Evolutionary conservation across 768 basidiomycete species (phyloP), one percentile per base, ranked within the genome.

Genomic region (Suillus clintonianus): DNA sequence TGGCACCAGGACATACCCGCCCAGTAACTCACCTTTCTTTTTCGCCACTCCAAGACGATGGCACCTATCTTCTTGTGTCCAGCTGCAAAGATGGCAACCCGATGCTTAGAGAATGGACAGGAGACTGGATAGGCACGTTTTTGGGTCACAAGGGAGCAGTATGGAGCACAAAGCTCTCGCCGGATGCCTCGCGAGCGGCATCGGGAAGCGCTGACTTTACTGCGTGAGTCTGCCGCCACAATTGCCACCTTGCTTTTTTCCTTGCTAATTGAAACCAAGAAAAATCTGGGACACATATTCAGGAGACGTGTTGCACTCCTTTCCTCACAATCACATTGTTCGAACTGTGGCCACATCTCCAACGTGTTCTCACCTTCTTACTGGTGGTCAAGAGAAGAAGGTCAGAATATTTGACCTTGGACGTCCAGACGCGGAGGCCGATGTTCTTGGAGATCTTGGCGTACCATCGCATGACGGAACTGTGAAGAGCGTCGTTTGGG

Each of bases 11-110:
- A 64, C 91, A 93, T 74, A 93, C 91, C 41, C 85, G 91, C 72
- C 91, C 91, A 64, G 93, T 99, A 70, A 94, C 93, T 37, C 94
- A 97, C 75, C 89, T 99, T 66, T 94, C 94, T 61, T 98, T 97
- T 81, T 96, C 95, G 27, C 80, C 87, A 15, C 84, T 92, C 67
- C 87, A 94, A 73, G 85, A 94, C 27, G 96, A 98, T 77, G 86
- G 87, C 66, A 87, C 89, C 50, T 99, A 90, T 78, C 81, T 98
- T 66, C 85, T 99, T 66, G 91, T 98, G 72, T 98, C 96, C 62
- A 92, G 92, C 70, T 99, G 97, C 83, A 99, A 99, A 79, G 97
- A 99, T 83, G 97, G 97, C 39, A 98, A 95, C 71, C 96, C 95
- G 51, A 96, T 97, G 94, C 81, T 97, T 68, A 87, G 95, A 72